Evolutionary conservation across 768 basidiomycete genomes (phyloP), one percentile per base, ranked within the genome.

Genomic region (Hydnomerulius pinastri): DNA sequence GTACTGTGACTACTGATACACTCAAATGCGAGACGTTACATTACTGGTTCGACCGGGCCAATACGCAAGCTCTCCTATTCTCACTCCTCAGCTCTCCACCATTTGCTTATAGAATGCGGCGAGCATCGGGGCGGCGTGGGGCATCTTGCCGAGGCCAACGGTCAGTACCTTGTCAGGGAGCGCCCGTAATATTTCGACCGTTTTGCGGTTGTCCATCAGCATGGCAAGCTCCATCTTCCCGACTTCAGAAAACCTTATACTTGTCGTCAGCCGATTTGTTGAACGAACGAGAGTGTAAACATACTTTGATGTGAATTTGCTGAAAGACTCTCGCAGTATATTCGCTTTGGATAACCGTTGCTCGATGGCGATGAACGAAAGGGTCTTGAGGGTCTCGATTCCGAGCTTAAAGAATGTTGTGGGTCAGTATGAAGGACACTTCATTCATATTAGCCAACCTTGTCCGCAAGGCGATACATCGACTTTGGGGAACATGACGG

Each of bases 381-480:
- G 37, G 24, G 13, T 42, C 30, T 45, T 36, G 18, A 55, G 35
- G 11, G 12, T 1, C 10, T 46, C 29, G 25, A 46, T 37, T 13
- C 37, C 35, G 6, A 54, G 32, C 53, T 35, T 13, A 4, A 5
- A 17, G 13, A 5, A 5, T 35, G 33, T 35, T 45, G 40, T 15
- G 21, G n/a, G 35, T 42, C 27, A 28, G 29, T 27, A 4, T 30
- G 33, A 33, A 24, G 20, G 10, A 27, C n/a, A 23, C 25, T 13
- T 20, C 27, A 37, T 9, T 10, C 5, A 17, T 12, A 15, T 24
- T 36, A 15, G 25, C 44, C 36, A 30, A 59, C 61, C 51, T 56
- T 56, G 18, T 45, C 52, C 9, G 61, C 62, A 11, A 63, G 30
- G 17, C 59, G 62, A 46, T 61, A 63, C 62, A 63, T 61, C 4